Evolutionary conservation across 805 yeast species (phyloP).

Genomic region (Lipomyces starkeyi): DNA sequence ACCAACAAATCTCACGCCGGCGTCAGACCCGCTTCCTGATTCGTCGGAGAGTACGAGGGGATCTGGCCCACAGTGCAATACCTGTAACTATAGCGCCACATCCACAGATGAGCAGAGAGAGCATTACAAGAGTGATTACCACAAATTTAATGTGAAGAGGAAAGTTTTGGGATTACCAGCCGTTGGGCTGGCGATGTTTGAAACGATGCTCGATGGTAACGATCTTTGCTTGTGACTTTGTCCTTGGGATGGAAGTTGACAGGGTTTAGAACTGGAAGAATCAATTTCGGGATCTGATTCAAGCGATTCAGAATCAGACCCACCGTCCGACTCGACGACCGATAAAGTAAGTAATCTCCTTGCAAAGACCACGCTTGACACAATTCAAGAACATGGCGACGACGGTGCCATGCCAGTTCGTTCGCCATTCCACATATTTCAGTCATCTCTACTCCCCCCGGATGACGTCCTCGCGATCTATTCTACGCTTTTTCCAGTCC

Average conservation of each 20-base stretch:
- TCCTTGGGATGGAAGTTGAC: neutral
- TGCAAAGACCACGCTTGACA: slow-evolving; percentile 17
- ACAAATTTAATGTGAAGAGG: slow-evolving; percentile 65
- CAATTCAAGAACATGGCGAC: slow-evolving; percentile 40
- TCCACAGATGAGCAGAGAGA: slow-evolving; percentile 39
- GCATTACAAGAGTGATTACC: slow-evolving; percentile 65
- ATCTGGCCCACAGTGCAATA: slow-evolving; percentile 3
- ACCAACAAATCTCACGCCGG: neutral
- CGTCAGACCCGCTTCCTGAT: slow-evolving; percentile 7
- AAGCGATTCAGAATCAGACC: slow-evolving; percentile 49
- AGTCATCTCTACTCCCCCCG: slow-evolving; percentile 20
- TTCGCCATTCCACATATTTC: slow-evolving; percentile 29
- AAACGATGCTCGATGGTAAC: slow-evolving; percentile 56
- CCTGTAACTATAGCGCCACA: slow-evolving; percentile 13
- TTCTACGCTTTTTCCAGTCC: slow-evolving; percentile 37
- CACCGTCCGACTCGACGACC: slow-evolving; percentile 37
- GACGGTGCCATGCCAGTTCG: slow-evolving; percentile 34
- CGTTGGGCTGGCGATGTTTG: slow-evolving; percentile 64
- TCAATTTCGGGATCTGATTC: slow-evolving; percentile 63
- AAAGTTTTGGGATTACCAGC: slow-evolving; percentile 53
- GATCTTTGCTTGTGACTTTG: neutral
- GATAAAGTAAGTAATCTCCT: slow-evolving; percentile 18
- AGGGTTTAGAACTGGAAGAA: slow-evolving; percentile 44
- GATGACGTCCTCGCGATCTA: slow-evolving; percentile 35
- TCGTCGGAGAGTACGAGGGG: neutral